phyloP scores from a whole-genome alignment of 2,329 filamentous ascomycete genomes.

The Cladophialophora chaetospira region DNA sequence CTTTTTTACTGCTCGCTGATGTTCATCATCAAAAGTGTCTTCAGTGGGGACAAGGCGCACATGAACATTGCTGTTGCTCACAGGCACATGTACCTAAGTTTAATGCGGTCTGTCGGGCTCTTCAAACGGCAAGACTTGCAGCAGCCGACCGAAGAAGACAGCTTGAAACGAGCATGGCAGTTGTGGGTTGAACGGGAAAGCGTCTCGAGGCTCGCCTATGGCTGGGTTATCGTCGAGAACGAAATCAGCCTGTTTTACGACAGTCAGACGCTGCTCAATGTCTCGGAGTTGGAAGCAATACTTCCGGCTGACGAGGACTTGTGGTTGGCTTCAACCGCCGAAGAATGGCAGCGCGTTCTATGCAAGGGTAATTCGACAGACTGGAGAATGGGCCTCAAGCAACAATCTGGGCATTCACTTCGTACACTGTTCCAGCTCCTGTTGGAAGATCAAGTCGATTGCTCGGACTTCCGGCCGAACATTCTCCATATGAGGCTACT shows the following conservation, averaged over 20 bases:
- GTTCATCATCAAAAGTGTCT: not conserved
- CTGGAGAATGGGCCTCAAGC: not conserved
- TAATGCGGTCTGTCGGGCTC: not conserved
- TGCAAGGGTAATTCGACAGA: not conserved
- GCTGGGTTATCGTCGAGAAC: not conserved
- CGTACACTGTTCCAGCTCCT: not conserved
- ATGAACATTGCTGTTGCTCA: conserved; percentile 5
- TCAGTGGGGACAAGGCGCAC: conserved; percentile 3
- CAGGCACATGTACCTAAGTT: not conserved
- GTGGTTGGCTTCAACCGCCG: not conserved
- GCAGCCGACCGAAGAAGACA: not conserved
- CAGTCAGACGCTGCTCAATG: not conserved
- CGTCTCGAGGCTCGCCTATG: not conserved
- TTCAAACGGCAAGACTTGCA: not conserved
- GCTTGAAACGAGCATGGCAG: conserved; percentile 1
- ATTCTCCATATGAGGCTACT: not conserved
- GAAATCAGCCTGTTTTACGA: conserved; percentile 14
- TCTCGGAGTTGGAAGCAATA: not conserved
- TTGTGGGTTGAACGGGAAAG: conserved; percentile 5
- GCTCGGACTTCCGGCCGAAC: not conserved
- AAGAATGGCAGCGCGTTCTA: not conserved
- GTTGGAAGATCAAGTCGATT: not conserved
- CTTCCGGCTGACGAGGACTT: not conserved
- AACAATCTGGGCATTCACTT: not conserved
- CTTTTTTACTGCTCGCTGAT: not conserved